Evolutionary conservation across 441 rosid species (phyloP).

Genomic region (Corymbia citriodora): DNA sequence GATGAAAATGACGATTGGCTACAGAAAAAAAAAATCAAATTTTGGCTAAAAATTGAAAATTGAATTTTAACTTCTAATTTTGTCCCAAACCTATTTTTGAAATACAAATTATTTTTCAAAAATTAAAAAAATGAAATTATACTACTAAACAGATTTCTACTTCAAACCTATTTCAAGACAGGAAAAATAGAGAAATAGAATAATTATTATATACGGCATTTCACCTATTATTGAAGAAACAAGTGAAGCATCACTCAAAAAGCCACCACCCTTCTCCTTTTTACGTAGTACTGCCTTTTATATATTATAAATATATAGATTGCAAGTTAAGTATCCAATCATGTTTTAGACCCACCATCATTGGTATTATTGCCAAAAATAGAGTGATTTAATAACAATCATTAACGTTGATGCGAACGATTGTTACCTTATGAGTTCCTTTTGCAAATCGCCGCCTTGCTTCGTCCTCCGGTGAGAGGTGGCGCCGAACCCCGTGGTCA

Average conservation of each 20-base stretch:
- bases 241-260: not conserved
- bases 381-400: not conserved
- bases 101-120: too few relatives aligned
- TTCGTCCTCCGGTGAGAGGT: conserved; percentile 17
- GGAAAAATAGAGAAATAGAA: too few relatives aligned
- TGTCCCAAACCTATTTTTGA: too few relatives aligned
- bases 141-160: too few relatives aligned
- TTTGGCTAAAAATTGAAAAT: not conserved
- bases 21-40: not conserved
- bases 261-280: not conserved
- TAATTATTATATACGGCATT: too few relatives aligned
- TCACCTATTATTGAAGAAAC: not conserved
- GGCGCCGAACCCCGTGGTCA: conserved; percentile 18
- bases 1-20: not conserved
- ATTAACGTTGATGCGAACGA: not conserved
- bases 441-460: conserved; percentile 16
- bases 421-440: conserved; percentile 12
- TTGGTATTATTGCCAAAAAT: not conserved
- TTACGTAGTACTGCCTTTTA: not conserved
- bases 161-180: too few relatives aligned
- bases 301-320: not conserved
- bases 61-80: too few relatives aligned
- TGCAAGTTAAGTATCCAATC: not conserved
- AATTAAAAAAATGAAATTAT: too few relatives aligned
- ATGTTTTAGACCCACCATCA: too few relatives aligned